These are phyloP conservation scores for Beta macrorhiza DNA, from an alignment of 179 eudicot species.

Conservation along the genomic window DNA sequence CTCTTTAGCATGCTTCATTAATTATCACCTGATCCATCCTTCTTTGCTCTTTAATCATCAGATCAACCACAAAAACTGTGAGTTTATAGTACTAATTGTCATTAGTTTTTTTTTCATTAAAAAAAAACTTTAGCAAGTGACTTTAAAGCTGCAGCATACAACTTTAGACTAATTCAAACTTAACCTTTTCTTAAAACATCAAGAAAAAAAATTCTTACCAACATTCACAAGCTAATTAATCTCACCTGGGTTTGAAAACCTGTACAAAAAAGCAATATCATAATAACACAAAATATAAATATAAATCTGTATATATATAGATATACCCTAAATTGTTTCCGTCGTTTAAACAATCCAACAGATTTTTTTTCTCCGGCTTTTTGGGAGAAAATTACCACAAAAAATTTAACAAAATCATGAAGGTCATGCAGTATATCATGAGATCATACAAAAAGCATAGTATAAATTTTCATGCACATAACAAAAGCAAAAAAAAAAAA, in stretches of 20 bases:
- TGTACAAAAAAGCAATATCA: background rate
- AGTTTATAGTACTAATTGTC: background rate
- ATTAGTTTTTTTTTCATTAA: too few relatives aligned
- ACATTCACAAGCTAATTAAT: background rate
- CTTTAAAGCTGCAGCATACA: background rate
- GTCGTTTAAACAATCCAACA: too few relatives aligned
- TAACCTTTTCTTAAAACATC: background rate
- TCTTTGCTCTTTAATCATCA: constrained; percentile 8
- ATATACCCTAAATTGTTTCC: background rate
- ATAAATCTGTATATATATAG: too few relatives aligned
- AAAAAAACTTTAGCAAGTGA: too few relatives aligned
- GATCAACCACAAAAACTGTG: background rate
- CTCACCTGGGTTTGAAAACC: background rate
- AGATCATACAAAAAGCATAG: background rate
- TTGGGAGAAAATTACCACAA: background rate
- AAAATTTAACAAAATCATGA: too few relatives aligned
- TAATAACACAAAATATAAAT: background rate
- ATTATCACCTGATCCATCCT: background rate
- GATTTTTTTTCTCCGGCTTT: too few relatives aligned
- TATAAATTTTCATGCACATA: background rate
- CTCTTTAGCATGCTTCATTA: background rate
- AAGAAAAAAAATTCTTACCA: background rate
- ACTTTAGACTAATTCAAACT: background rate
- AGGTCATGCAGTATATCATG: too few relatives aligned
- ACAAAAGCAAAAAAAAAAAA: background rate